Evolutionary conservation across 495 filamentous ascomycete genomes (phyloP).

Genomic region (Letharia lupina): DNA sequence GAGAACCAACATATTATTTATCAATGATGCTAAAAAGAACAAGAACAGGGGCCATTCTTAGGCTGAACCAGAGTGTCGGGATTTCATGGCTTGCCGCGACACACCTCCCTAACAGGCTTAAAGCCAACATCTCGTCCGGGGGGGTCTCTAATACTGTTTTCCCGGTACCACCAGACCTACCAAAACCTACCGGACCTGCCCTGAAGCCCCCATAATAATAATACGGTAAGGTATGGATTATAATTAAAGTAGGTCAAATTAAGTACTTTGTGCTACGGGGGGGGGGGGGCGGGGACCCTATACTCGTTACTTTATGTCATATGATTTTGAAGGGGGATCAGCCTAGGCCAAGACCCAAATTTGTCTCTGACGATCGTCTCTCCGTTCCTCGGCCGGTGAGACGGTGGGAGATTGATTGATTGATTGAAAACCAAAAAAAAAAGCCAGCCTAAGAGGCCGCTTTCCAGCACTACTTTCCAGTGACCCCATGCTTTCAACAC

Average conservation of each 20-base stretch:
- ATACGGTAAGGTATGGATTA: too few relatives aligned
- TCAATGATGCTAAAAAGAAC: neutral
- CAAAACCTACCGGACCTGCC: neutral
- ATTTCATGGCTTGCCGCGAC: slow-evolving; percentile 3
- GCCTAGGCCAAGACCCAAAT: neutral
- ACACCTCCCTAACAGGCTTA: neutral
- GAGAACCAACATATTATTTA: slow-evolving; percentile 6
- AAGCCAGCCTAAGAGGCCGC: too few relatives aligned
- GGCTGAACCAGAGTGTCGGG: neutral
- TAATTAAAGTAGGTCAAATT: too few relatives aligned
- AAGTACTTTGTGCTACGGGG: too few relatives aligned
- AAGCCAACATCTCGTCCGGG: neutral
- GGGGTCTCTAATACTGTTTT: neutral
- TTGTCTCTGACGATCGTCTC: neutral
- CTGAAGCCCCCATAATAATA: neutral
- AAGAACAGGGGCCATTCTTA: neutral
- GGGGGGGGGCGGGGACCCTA: too few relatives aligned
- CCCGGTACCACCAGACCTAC: neutral
- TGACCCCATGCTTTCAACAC: too few relatives aligned
- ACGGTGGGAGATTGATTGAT: neutral
- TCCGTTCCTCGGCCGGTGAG: neutral
- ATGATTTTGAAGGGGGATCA: too few relatives aligned
- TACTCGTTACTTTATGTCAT: too few relatives aligned
- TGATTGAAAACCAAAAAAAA: too few relatives aligned
- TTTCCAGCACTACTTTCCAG: too few relatives aligned